Evolutionary conservation across 495 filamentous ascomycete species (phyloP), one percentile per base, ranked within the genome.

Genomic region (Aspergillus heteromorphus): DNA sequence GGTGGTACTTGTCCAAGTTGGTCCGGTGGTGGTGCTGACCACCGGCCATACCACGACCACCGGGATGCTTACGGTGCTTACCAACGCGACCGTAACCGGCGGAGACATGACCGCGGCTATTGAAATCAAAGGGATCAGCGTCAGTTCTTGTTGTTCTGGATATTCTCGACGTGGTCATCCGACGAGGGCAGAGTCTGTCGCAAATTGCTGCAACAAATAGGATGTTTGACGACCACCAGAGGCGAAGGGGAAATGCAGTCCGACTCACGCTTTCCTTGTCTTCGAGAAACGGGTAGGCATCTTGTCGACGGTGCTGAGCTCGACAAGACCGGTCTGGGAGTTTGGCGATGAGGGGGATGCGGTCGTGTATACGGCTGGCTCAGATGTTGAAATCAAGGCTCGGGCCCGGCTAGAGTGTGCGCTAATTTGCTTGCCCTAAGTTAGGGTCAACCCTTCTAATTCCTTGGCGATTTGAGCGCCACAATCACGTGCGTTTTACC

Each of bases 21-120:
- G 89, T 96, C 58, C 88, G 78, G 83, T 93, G 89, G 80, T 96
- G 91, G 79, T 96, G 91, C 78, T 76, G 73, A 81, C 91, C 91
- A 90, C 91, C 91, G 72, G 91, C 91, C 79, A 95, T 86, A 90
- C 88, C 89, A 73, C 88, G 86, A 85, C 89, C 89, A 91, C 89
- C 89, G 70, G 87, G 87, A 70, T 89, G 87, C 85, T 93, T 95
- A 65, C 89, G 82, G 83, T 93, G 89, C 82, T 95, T 93, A 65
- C 89, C 89, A 65, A 95, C 69, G 80, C 91, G 89, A 78, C 91
- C 90, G 73, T 95, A 80, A 79, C 91, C 91, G 79, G 89, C 89
- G 65, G 87, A 91, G 71, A 96, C 91, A 77, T 95, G 89, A 73
- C 91, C 91, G 80, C 91, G 91, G 82, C 86, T 89, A 68, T n/a